These are phyloP conservation scores for Drosera capensis DNA, from an alignment of 148 eudicot species.

Conservation along the genomic window DNA sequence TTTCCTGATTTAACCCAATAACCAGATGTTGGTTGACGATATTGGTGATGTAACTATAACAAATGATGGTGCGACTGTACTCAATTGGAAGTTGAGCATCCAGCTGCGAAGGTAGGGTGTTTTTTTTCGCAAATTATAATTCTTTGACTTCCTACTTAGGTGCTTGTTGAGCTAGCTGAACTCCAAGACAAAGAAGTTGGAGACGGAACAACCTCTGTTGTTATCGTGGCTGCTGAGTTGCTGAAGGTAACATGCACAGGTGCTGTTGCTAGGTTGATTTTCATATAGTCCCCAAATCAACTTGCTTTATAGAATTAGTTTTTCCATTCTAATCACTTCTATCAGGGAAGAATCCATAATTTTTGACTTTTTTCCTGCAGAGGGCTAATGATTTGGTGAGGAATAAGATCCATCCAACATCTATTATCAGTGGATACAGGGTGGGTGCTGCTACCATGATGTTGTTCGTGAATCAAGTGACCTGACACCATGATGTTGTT, in stretches of 20 bases:
- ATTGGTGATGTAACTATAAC: slow-evolving; percentile 93
- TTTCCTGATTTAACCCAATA: too few species aligned
- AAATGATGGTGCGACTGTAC: slow-evolving; percentile 94
- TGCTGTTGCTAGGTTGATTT: too few species aligned
- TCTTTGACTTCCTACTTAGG: slow-evolving; percentile 17
- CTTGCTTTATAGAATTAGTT: too few species aligned
- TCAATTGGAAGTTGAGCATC: slow-evolving; percentile 89
- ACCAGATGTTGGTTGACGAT: slow-evolving; percentile 91
- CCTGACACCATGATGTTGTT: not conserved
- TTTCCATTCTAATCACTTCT: too few species aligned
- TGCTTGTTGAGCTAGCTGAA: slow-evolving; percentile 96
- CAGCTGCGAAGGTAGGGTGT: slow-evolving; percentile 75
- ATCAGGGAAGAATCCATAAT: not conserved
- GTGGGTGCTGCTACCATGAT: slow-evolving; percentile 66
- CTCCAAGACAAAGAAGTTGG: slow-evolving; percentile 99
- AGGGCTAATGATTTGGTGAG: slow-evolving; percentile 89
- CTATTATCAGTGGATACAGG: slow-evolving; percentile 84
- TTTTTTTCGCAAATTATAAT: not conserved
- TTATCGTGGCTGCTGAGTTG: slow-evolving; percentile 91
- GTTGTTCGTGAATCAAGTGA: slow-evolving; percentile 79
- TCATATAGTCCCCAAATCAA: too few species aligned
- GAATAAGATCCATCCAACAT: slow-evolving; percentile 91
- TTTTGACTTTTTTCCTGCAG: slow-evolving; percentile 15
- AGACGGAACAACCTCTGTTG: slow-evolving; percentile 98
- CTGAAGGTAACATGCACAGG: slow-evolving; percentile 95